Evolutionary conservation across 257 asterid species (phyloP).

Genomic region (Parsonsia alboflavescens): DNA sequence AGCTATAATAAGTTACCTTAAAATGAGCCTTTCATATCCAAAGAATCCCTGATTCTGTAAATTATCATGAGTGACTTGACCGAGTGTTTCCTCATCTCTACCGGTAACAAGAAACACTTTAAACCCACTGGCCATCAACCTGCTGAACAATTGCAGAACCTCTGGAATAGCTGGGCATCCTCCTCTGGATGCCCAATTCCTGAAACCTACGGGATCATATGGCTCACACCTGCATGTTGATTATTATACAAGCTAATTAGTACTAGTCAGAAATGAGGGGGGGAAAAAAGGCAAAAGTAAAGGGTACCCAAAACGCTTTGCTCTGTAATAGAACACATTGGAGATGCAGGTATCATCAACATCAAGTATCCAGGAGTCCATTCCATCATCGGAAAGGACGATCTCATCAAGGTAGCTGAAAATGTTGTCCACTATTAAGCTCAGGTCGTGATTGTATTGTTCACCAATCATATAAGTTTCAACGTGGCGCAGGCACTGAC

Average conservation of each 20-base stretch:
- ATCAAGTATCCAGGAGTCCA: conserved; percentile 63
- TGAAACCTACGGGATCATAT: conserved; percentile 49
- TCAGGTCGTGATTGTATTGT: conserved; percentile 44
- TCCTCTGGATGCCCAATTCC: conserved; percentile 49
- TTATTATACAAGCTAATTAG: too few species aligned
- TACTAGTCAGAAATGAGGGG: neutral
- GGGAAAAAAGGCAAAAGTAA: too few species aligned
- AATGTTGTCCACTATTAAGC: conserved; percentile 35
- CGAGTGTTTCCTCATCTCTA: conserved; percentile 50
- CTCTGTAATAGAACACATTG: conserved; percentile 42
- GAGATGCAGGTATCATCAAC: conserved; percentile 68
- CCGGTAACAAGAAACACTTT: conserved; percentile 56
- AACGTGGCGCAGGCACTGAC: conserved; percentile 40
- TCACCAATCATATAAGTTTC: conserved; percentile 46
- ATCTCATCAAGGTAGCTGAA: conserved; percentile 29
- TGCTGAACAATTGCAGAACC: conserved; percentile 40
- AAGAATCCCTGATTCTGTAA: conserved; percentile 39
- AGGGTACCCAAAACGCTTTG: conserved; percentile 38
- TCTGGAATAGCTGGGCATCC: conserved; percentile 41
- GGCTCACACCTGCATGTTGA: conserved; percentile 42
- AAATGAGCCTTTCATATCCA: conserved; percentile 46
- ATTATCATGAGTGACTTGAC: conserved; percentile 37
- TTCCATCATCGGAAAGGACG: conserved; percentile 29
- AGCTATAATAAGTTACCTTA: conserved; percentile 30
- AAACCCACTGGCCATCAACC: conserved; percentile 36